Evolutionary conservation across 2,329 filamentous ascomycete genomes (phyloP).

Genomic region (Aureobasidium mangrovei): DNA sequence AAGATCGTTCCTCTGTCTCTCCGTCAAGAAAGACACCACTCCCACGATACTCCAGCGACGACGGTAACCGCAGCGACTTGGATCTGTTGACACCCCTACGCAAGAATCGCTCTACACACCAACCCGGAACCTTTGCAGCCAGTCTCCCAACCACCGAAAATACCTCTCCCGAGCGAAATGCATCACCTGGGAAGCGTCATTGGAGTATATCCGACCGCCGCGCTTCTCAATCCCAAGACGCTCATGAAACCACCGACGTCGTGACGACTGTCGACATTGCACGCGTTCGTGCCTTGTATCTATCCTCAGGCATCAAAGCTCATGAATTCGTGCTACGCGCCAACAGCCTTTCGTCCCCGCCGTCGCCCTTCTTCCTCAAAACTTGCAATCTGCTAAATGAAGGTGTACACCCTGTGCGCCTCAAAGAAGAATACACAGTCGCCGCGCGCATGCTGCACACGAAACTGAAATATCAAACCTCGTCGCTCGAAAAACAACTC

Average conservation of each 20-base stretch:
- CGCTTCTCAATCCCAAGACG: constrained; percentile 29
- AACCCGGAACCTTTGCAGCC: background rate
- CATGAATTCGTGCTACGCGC: constrained; percentile 66
- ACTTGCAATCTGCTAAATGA: background rate
- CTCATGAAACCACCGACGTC: constrained; percentile 20
- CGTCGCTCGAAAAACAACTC: constrained; percentile 12
- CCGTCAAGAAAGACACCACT: background rate
- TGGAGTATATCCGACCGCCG: constrained; percentile 52
- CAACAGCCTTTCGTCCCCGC: constrained; percentile 33
- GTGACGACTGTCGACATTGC: constrained; percentile 67
- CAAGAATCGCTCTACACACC: background rate
- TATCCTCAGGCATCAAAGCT: constrained; percentile 84
- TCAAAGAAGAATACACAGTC: constrained; percentile 45
- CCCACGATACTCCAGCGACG: constrained; percentile 1
- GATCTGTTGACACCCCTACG: background rate
- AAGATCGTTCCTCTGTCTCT: background rate
- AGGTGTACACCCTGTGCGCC: constrained; percentile 38
- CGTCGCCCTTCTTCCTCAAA: constrained; percentile 27
- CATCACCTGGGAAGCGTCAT: constrained; percentile 34
- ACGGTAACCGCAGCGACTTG: background rate
- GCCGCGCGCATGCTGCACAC: constrained; percentile 45
- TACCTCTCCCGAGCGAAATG: background rate
- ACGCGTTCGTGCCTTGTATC: constrained; percentile 64
- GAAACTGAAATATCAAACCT: constrained; percentile 31
- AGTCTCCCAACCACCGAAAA: background rate